Percentiles rank a stretch among this genome's conserved stretches.
Evolutionary conservation across 2,329 filamentous ascomycete genomes (phyloP).

Genomic region (Phialophora expanda): DNA sequence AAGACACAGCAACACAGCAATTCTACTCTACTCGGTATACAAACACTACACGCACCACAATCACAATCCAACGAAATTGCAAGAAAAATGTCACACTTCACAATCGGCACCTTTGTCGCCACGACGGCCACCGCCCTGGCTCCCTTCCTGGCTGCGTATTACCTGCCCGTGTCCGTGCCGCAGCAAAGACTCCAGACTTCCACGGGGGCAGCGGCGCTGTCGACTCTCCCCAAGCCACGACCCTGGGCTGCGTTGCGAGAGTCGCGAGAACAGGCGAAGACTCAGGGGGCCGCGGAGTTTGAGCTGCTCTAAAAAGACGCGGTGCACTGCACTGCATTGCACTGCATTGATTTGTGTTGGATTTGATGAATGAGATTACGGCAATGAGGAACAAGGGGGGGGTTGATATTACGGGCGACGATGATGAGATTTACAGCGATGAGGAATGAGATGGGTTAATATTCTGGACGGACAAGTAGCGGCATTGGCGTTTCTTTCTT

Average conservation of each 20-base stretch:
- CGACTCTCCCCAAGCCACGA: constrained; percentile 27
- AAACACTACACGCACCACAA: too few relatives aligned
- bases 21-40: too few relatives aligned
- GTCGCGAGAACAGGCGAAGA: constrained; percentile 20
- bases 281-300: constrained; percentile 14
- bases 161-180: constrained; percentile 16
- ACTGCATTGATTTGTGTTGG: too few relatives aligned
- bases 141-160: constrained; percentile 29
- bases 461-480: not conserved
- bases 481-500: not conserved
- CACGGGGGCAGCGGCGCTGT: not conserved
- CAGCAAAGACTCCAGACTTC: constrained; percentile 16
- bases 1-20: too few relatives aligned
- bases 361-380: not conserved
- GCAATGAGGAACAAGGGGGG: not conserved
- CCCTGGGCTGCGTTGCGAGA: constrained; percentile 24
- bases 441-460: not conserved
- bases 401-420: not conserved
- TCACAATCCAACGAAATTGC: too few relatives aligned
- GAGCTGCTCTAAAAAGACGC: constrained; percentile 8
- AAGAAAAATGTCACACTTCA: constrained; percentile 25
- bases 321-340: not conserved
- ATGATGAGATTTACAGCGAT: not conserved
- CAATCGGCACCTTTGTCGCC: constrained; percentile 26
- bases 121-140: constrained; percentile 30